Evolutionary conservation across 345 rosid species (phyloP).

Genomic region (Salix suchowensis): DNA sequence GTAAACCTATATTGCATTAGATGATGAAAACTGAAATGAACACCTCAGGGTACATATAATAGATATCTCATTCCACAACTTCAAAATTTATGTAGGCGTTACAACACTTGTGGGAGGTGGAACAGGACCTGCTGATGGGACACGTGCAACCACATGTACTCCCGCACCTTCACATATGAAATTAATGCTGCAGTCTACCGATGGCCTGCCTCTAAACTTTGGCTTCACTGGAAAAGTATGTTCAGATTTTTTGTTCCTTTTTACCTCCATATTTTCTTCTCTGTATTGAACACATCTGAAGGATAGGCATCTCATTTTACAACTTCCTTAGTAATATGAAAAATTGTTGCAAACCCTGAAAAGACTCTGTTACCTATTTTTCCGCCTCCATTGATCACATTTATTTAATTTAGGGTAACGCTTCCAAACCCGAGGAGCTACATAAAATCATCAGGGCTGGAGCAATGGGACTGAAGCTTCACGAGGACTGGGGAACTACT

Average conservation of each 20-base stretch:
- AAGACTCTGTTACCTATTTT: neutral
- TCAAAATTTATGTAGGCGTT: constrained; percentile 49
- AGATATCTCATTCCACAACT: constrained; percentile 7
- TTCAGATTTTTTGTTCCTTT: neutral
- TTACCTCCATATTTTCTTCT: neutral
- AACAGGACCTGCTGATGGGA: constrained; percentile 94
- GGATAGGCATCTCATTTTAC: neutral
- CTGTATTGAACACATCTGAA: neutral
- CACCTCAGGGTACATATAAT: neutral
- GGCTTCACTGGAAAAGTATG: constrained; percentile 97
- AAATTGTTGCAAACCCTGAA: constrained; percentile 3
- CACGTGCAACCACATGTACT: constrained; percentile 96
- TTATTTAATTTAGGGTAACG: constrained; percentile 58
- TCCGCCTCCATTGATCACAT: neutral
- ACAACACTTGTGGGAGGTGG: constrained; percentile 97
- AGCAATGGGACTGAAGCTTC: constrained; percentile 97
- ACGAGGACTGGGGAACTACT: constrained; percentile 98
- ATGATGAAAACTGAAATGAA: neutral
- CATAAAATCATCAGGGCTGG: constrained; percentile 77
- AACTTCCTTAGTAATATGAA: neutral
- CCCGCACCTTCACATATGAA: constrained; percentile 83
- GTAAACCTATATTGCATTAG: neutral
- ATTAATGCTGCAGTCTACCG: constrained; percentile 94
- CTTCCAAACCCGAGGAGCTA: constrained; percentile 69
- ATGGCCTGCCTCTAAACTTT: constrained; percentile 84